Evolutionary conservation across 2,329 filamentous ascomycete species (phyloP).

Genomic region (Monosporascus sp.): DNA sequence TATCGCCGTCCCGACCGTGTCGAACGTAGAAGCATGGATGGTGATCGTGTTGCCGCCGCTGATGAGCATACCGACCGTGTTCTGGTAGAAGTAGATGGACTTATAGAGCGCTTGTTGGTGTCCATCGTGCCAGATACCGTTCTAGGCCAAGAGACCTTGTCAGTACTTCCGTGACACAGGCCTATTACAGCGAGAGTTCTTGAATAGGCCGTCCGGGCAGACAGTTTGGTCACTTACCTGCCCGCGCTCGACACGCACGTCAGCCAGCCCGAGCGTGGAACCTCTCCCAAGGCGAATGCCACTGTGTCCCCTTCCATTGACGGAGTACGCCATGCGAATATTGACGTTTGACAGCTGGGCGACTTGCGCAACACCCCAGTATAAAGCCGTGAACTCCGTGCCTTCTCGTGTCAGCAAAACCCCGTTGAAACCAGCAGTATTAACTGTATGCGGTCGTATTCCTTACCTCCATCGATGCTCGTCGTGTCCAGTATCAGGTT

Average conservation of each 20-base stretch:
- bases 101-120: conserved; percentile 41
- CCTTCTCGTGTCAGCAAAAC: conserved; percentile 14
- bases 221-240: conserved; percentile 21
- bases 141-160: conserved; percentile 15
- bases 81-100: conserved; percentile 38
- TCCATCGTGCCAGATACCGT: conserved; percentile 37
- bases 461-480: conserved; percentile 26
- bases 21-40: conserved; percentile 35
- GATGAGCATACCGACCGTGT: conserved; percentile 35
- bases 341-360: conserved; percentile 38
- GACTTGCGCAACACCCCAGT: conserved; percentile 40
- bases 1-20: conserved; percentile 32
- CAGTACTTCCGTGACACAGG: too few relatives aligned
- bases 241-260: conserved; percentile 36
- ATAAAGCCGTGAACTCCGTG: conserved; percentile 33
- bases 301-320: conserved; percentile 32
- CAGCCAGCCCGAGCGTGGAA: conserved; percentile 35
- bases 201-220: too few relatives aligned
- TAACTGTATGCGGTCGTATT: neutral
- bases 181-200: neutral
- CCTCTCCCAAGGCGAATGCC: conserved; percentile 36
- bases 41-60: conserved; percentile 34
- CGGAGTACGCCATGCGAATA: conserved; percentile 34
- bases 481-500: conserved; percentile 40
- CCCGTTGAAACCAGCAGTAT: neutral